These are phyloP conservation scores for Parachlorella kessleri DNA, from an alignment of 139 green algal genomes.

Conservation along the genomic window DNA sequence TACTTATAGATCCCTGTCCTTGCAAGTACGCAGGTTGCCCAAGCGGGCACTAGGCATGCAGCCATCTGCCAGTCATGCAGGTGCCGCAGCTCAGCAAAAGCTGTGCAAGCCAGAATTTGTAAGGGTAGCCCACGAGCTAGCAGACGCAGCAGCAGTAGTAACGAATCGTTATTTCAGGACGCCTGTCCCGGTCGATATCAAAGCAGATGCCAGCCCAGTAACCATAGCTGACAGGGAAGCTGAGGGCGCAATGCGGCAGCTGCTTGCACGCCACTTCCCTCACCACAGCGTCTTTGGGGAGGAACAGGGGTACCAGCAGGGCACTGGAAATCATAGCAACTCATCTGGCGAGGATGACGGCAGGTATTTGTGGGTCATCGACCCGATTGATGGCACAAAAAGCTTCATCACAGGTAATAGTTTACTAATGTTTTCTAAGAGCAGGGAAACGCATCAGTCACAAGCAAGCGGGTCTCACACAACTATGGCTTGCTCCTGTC, in stretches of 20 bases:
- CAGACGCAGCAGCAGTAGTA: constrained; percentile 73
- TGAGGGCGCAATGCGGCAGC: constrained; percentile 76
- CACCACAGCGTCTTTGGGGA: constrained; percentile 90
- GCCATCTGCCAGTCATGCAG: too few species aligned
- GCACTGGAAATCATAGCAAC: background rate
- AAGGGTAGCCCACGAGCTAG: constrained; percentile 68
- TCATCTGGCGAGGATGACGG: background rate
- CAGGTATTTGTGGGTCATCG: constrained; percentile 93
- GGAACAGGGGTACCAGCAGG: constrained; percentile 75
- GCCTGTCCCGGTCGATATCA: constrained; percentile 75
- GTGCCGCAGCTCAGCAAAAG: too few species aligned
- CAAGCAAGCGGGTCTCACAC: too few species aligned
- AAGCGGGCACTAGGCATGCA: too few species aligned
- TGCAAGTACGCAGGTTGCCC: too few species aligned
- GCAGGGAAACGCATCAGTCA: too few species aligned
- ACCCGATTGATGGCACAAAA: constrained; percentile 99
- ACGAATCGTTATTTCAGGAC: constrained; percentile 79
- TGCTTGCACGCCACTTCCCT: constrained; percentile 65
- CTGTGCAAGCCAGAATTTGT: constrained; percentile 52
- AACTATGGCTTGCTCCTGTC: too few species aligned
- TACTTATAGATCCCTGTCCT: too few species aligned
- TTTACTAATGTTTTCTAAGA: too few species aligned
- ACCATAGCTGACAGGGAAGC: constrained; percentile 82
- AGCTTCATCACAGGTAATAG: constrained; percentile 98
- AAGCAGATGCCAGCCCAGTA: constrained; percentile 81